Evolutionary conservation across 2,329 filamentous ascomycete genomes (phyloP).

Genomic region (Fusarium sp.): DNA sequence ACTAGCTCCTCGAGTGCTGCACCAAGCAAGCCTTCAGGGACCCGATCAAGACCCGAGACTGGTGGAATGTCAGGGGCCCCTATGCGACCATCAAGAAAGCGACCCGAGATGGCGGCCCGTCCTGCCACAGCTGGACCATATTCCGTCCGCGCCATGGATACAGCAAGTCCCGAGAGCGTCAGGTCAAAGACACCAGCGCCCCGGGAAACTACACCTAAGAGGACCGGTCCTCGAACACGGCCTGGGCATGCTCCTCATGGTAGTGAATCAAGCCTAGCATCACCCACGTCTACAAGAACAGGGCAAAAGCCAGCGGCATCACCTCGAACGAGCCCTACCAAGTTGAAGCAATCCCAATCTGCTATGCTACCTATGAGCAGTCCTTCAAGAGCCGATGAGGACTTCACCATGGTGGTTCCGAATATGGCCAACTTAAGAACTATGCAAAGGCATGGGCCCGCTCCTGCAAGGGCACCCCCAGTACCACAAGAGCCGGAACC

Average conservation of each 20-base stretch:
- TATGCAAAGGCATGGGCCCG: slow-evolving; percentile 43
- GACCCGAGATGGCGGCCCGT: slow-evolving; percentile 67
- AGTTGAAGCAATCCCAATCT: slow-evolving; percentile 51
- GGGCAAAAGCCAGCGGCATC: slow-evolving; percentile 52
- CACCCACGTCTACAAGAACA: slow-evolving; percentile 54
- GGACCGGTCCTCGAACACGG: slow-evolving; percentile 58
- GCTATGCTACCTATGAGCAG: slow-evolving; percentile 51
- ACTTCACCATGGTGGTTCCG: slow-evolving; percentile 65
- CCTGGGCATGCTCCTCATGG: slow-evolving; percentile 61
- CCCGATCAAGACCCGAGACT: slow-evolving; percentile 58
- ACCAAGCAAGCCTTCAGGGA: slow-evolving; percentile 50
- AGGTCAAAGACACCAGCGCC: slow-evolving; percentile 64
- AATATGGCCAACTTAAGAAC: slow-evolving; percentile 53
- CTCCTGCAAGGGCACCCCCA: slow-evolving; percentile 24
- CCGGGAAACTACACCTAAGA: slow-evolving; percentile 64
- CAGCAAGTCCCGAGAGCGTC: slow-evolving; percentile 59
- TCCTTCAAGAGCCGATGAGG: slow-evolving; percentile 62
- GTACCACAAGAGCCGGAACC: slow-evolving; percentile 18
- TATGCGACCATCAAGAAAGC: slow-evolving; percentile 68
- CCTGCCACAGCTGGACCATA: slow-evolving; percentile 75
- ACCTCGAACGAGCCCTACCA: slow-evolving; percentile 56
- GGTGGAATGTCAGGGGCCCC: slow-evolving; percentile 72
- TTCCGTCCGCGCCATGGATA: slow-evolving; percentile 64
- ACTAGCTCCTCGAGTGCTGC: slow-evolving; percentile 47
- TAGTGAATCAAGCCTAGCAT: slow-evolving; percentile 63